These are phyloP conservation scores for Melanomma pulvis-pyrius DNA, from an alignment of 495 filamentous ascomycete genomes.

Conservation along the genomic window DNA sequence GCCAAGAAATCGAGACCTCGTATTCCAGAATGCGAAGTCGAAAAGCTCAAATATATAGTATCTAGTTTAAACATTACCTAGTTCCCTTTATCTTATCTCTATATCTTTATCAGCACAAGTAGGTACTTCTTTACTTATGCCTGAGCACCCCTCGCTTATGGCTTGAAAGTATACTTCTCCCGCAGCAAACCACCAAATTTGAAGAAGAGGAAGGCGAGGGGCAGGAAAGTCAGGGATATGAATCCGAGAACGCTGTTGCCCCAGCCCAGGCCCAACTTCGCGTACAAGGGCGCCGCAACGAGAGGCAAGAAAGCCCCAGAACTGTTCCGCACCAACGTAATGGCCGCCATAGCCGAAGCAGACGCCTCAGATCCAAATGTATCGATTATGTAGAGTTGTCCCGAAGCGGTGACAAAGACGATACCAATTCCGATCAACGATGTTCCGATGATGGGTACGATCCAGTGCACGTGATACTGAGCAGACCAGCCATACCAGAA, in stretches of 20 bases:
- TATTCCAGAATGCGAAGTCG: too few relatives aligned
- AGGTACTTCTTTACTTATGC: too few relatives aligned
- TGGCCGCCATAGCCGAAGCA: conserved; percentile 30
- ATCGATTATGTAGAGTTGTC: neutral
- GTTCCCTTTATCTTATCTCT: too few relatives aligned
- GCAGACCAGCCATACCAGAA: conserved; percentile 38
- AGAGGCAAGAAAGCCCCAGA: conserved; percentile 32
- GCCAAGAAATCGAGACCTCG: too few relatives aligned
- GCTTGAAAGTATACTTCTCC: too few relatives aligned
- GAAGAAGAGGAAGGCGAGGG: conserved; percentile 54
- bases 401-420: conserved; percentile 20
- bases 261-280: conserved; percentile 31
- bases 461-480: conserved; percentile 39
- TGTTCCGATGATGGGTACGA: conserved; percentile 40
- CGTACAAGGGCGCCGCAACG: conserved; percentile 27
- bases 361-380: conserved; percentile 10
- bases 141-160: too few relatives aligned
- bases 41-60: too few relatives aligned
- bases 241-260: conserved; percentile 33
- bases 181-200: conserved; percentile 55
- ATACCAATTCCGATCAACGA: conserved; percentile 37
- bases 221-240: conserved; percentile 47
- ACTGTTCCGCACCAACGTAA: conserved; percentile 25
- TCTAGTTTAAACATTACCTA: too few relatives aligned
- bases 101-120: too few relatives aligned